Evolutionary conservation across 192 early-diverging fungal genomes (phyloP).

Genomic region (Umbelopsis isabellina): DNA sequence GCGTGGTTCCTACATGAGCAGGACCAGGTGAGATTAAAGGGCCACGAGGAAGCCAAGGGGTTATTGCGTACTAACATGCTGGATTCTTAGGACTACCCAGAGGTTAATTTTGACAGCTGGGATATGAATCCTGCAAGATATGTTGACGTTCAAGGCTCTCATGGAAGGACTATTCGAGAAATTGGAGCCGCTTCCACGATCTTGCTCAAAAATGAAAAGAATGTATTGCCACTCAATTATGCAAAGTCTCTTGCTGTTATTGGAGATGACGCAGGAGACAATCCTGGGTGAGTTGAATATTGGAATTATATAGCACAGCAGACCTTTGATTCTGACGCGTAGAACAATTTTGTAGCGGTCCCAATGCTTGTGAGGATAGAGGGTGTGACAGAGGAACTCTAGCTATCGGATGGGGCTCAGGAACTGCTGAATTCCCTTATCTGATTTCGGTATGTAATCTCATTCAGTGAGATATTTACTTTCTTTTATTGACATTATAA

Average conservation of each 20-base stretch:
- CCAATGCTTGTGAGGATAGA: conserved; percentile 31
- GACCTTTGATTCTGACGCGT: neutral
- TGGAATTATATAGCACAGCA: neutral
- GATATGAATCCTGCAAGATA: conserved; percentile 2
- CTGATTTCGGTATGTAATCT: conserved; percentile 33
- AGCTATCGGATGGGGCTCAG: conserved; percentile 35
- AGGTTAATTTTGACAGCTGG: conserved; percentile 29
- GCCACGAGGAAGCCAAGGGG: neutral
- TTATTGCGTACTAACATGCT: neutral
- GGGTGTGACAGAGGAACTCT: conserved; percentile 32
- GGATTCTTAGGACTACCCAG: conserved; percentile 21
- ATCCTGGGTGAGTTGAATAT: conserved; percentile 23
- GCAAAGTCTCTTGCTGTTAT: conserved; percentile 24
- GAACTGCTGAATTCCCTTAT: conserved; percentile 33
- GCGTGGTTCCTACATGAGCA: conserved; percentile 1
- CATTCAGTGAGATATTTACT: neutral
- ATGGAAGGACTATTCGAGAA: conserved; percentile 24
- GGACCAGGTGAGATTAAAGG: neutral
- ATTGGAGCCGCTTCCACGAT: conserved; percentile 32
- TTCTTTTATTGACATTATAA: neutral
- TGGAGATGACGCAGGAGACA: conserved; percentile 31
- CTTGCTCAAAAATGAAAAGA: conserved; percentile 29
- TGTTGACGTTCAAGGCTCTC: conserved; percentile 33
- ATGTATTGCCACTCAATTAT: conserved; percentile 27
- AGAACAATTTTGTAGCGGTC: conserved; percentile 18